Evolutionary conservation across 345 rosid genomes (phyloP).

Genomic region (Pistacia vera): DNA sequence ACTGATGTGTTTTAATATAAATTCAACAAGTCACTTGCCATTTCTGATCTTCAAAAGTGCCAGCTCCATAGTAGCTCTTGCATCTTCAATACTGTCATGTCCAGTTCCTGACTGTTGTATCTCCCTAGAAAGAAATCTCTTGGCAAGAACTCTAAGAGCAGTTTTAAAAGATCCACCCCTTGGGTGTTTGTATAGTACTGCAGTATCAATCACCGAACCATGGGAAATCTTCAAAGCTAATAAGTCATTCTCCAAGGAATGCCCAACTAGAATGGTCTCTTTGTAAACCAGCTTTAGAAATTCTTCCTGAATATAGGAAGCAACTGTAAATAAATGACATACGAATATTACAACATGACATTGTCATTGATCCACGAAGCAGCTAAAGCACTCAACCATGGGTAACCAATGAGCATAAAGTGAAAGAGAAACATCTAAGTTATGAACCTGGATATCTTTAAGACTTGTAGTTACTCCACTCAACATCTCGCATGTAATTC

Average conservation of each 20-base stretch:
- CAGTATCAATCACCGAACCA: slow-evolving; percentile 85
- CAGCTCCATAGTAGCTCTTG: slow-evolving; percentile 87
- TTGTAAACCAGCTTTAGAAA: slow-evolving; percentile 74
- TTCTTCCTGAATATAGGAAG: slow-evolving; percentile 67
- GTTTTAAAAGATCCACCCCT: slow-evolving; percentile 73
- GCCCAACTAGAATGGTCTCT: slow-evolving; percentile 91
- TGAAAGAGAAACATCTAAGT: not conserved
- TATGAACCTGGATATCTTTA: slow-evolving; percentile 78
- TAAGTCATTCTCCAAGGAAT: slow-evolving; percentile 96
- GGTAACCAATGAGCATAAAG: not conserved
- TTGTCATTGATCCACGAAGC: slow-evolving; percentile 9
- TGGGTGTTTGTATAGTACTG: slow-evolving; percentile 82
- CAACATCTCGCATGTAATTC: slow-evolving; percentile 85
- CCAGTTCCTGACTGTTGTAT: slow-evolving; percentile 81
- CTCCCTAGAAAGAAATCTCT: slow-evolving; percentile 77
- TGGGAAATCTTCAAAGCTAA: slow-evolving; percentile 85
- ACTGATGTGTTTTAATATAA: not conserved
- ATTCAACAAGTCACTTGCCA: slow-evolving; percentile 48
- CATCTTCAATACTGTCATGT: slow-evolving; percentile 94
- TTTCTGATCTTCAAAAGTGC: slow-evolving; percentile 78
- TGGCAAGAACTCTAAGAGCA: slow-evolving; percentile 82
- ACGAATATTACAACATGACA: slow-evolving; percentile 14
- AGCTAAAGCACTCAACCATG: slow-evolving; percentile 1
- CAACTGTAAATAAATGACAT: slow-evolving; percentile 26
- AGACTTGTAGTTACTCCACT: slow-evolving; percentile 75